These are phyloP conservation scores for Chiua virens DNA, from an alignment of 768 basidiomycete species.

Conservation along the genomic window DNA sequence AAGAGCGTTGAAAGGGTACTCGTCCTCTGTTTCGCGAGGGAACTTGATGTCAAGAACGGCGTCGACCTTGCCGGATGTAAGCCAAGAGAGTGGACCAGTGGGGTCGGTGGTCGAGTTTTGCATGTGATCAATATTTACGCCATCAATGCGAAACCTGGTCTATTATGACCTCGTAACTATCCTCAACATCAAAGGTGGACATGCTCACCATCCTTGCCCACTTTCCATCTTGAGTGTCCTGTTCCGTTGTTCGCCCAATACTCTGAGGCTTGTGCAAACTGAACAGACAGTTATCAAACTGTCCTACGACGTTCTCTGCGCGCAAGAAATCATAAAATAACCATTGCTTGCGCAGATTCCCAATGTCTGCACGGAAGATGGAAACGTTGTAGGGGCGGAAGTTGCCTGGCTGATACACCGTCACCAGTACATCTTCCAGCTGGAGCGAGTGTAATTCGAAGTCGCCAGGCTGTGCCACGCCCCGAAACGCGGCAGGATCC, in stretches of 20 bases:
- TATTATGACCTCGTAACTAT: conserved; percentile 29
- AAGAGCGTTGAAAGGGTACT: conserved; percentile 72
- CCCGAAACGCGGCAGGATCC: conserved; percentile 80
- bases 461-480: conserved; percentile 71
- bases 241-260: conserved; percentile 86
- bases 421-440: conserved; percentile 90
- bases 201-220: conserved; percentile 84
- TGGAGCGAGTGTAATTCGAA: conserved; percentile 90
- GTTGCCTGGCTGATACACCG: conserved; percentile 89
- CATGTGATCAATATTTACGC: conserved; percentile 93
- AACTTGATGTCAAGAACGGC: conserved; percentile 98
- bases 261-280: conserved; percentile 96
- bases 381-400: conserved; percentile 92
- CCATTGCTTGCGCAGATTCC: conserved; percentile 87
- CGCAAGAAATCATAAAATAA: conserved; percentile 89
- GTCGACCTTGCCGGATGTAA: conserved; percentile 94
- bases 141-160: conserved; percentile 96
- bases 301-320: conserved; percentile 94
- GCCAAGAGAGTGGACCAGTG: conserved; percentile 91
- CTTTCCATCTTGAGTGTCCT: conserved; percentile 77
- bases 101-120: conserved; percentile 79
- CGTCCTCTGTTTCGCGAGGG: conserved; percentile 75
- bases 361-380: conserved; percentile 90
- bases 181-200: not conserved
- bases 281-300: conserved; percentile 96